phyloP scores from a whole-genome alignment of 805 yeast species.

The Candida dajiaensis region DNA sequence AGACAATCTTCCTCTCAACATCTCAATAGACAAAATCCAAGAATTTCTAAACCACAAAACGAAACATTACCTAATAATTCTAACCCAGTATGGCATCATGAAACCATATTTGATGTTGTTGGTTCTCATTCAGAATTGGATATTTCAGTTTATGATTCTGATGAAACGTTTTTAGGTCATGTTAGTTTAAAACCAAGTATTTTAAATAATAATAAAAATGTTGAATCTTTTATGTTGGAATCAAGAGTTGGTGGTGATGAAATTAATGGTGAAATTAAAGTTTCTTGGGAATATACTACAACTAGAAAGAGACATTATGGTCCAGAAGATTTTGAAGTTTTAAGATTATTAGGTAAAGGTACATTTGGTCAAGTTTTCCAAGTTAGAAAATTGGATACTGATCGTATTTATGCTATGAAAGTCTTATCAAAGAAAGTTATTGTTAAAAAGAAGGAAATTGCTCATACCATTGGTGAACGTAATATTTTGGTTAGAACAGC shows the following conservation, averaged over 20 bases:
- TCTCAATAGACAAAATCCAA: conserved; percentile 23
- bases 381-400: conserved; percentile 85
- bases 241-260: conserved; percentile 72
- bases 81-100: conserved; percentile 88
- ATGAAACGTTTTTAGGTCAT: conserved; percentile 85
- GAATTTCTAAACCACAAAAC: background rate
- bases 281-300: conserved; percentile 66
- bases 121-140: conserved; percentile 81
- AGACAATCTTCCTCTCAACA: conserved; percentile 40
- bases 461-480: conserved; percentile 97
- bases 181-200: conserved; percentile 64
- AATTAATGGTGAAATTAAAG: conserved; percentile 71
- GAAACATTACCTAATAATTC: conserved; percentile 30
- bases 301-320: conserved; percentile 76
- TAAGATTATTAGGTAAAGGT: conserved; percentile 89
- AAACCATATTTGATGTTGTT: conserved; percentile 87
- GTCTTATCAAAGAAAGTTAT: conserved; percentile 90
- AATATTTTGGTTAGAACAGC: conserved; percentile 91
- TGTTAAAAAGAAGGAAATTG: conserved; percentile 94
- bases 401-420: conserved; percentile 95
- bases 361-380: conserved; percentile 98
- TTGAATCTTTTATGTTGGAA: conserved; percentile 70
- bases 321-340: conserved; percentile 90
- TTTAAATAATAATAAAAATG: conserved; percentile 27
- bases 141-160: conserved; percentile 86